phyloP scores from a whole-genome alignment of 495 filamentous ascomycete species.

The Pseudomonodictys pantanalensis region DNA sequence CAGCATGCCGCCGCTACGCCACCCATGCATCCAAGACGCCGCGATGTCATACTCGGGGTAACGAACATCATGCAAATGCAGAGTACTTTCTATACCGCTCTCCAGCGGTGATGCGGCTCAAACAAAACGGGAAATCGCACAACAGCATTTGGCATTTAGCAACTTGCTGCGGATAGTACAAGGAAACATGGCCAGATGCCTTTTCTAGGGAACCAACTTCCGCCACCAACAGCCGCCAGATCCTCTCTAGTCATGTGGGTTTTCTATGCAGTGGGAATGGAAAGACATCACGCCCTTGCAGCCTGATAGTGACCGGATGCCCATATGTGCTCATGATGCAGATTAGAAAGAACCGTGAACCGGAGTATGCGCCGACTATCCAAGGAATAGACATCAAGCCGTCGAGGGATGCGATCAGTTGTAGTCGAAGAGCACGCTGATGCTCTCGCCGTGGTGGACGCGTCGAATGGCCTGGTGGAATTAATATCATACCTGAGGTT shows the following conservation, averaged over 20 bases:
- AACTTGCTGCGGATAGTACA: background rate
- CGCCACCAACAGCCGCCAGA: too few relatives aligned
- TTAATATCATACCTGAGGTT: slow-evolving; percentile 4
- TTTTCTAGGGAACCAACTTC: too few relatives aligned
- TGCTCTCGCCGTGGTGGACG: slow-evolving; percentile 97
- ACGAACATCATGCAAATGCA: too few relatives aligned
- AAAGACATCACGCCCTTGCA: too few relatives aligned
- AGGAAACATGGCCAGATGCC: too few relatives aligned
- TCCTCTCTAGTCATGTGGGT: too few relatives aligned
- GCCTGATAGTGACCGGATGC: background rate
- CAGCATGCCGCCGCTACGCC: too few relatives aligned
- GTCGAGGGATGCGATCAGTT: slow-evolving; percentile 48
- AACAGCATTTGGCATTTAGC: too few relatives aligned
- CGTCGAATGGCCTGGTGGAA: slow-evolving; percentile 76
- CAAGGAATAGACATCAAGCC: background rate
- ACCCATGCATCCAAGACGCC: too few relatives aligned
- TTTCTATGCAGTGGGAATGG: too few relatives aligned
- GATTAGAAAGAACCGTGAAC: background rate
- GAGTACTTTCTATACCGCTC: background rate
- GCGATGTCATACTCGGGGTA: too few relatives aligned
- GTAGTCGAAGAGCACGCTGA: slow-evolving; percentile 94
- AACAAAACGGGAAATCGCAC: background rate
- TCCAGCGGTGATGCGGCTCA: background rate
- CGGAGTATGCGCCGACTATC: background rate
- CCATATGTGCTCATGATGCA: background rate